These are phyloP conservation scores for Hypoxylon rickii DNA, from an alignment of 495 filamentous ascomycete species.

Conservation along the genomic window DNA sequence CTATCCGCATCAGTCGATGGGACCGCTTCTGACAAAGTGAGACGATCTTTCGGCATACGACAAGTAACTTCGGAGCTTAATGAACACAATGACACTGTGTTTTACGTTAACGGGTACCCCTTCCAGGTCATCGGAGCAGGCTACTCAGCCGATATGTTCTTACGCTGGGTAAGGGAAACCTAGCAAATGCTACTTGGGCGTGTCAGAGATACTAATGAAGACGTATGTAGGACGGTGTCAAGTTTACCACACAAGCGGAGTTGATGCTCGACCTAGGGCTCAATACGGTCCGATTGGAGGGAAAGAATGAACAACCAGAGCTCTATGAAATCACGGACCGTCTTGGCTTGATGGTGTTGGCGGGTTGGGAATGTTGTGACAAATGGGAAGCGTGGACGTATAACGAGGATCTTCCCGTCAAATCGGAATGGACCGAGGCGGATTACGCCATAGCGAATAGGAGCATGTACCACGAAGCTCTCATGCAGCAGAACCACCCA, in stretches of 20 bases:
- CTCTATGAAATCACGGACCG: constrained; percentile 62
- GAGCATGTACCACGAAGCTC: constrained; percentile 63
- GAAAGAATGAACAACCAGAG: constrained; percentile 66
- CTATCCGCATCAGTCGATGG: constrained; percentile 44
- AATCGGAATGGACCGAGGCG: constrained; percentile 50
- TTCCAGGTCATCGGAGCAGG: constrained; percentile 66
- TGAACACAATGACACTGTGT: constrained; percentile 57
- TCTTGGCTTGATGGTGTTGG: constrained; percentile 64
- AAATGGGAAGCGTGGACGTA: constrained; percentile 72
- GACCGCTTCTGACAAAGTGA: constrained; percentile 49
- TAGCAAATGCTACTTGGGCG: neutral
- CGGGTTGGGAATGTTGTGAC: constrained; percentile 72
- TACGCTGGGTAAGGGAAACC: constrained; percentile 49
- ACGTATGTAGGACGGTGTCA: constrained; percentile 35
- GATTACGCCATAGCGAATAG: constrained; percentile 60
- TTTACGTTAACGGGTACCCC: constrained; percentile 58
- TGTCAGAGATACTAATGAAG: neutral
- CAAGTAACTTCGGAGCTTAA: constrained; percentile 57
- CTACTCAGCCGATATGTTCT: constrained; percentile 64
- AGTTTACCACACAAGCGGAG: constrained; percentile 50
- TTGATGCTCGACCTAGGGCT: constrained; percentile 63
- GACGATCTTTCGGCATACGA: constrained; percentile 58
- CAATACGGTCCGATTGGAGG: constrained; percentile 67
- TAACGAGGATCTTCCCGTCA: constrained; percentile 56
- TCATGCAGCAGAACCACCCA: constrained; percentile 63